phyloP scores from a whole-genome alignment of 2,329 filamentous ascomycete genomes.

The Hymenoscyphus scutula region DNA sequence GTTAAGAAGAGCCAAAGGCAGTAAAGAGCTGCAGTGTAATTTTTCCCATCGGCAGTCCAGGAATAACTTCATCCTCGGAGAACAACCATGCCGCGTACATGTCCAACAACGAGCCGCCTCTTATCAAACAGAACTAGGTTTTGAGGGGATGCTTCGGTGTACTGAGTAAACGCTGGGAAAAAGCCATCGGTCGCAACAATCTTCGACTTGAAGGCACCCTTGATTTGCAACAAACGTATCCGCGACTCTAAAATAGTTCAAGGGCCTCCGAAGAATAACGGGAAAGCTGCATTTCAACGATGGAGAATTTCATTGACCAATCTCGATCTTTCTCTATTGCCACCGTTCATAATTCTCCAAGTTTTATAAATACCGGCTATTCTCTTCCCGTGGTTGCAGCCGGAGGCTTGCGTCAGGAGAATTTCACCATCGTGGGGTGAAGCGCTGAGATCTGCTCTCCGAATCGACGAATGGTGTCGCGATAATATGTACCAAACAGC shows the following conservation, averaged over 20 bases:
- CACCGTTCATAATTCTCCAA: not conserved
- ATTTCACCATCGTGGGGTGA: not conserved
- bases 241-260: not conserved
- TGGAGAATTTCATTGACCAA: not conserved
- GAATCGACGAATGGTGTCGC: not conserved
- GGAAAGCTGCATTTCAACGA: not conserved
- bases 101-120: not conserved
- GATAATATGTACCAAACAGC: no score
- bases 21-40: conserved; percentile 1
- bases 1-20: conserved; percentile 2
- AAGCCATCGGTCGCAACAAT: not conserved
- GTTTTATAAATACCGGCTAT: not conserved
- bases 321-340: not conserved
- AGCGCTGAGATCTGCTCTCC: not conserved
- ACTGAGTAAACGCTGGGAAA: not conserved
- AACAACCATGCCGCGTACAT: not conserved
- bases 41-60: not conserved
- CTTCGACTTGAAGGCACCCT: not conserved
- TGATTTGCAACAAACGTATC: not conserved
- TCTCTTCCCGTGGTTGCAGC: not conserved
- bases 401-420: not conserved
- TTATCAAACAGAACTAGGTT: not conserved
- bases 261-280: not conserved
- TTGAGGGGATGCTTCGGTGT: not conserved
- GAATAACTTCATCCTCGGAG: conserved; percentile 4